These are phyloP conservation scores for Arctostaphylos glauca DNA, from an alignment of 148 eudicot genomes.

Conservation along the genomic window DNA sequence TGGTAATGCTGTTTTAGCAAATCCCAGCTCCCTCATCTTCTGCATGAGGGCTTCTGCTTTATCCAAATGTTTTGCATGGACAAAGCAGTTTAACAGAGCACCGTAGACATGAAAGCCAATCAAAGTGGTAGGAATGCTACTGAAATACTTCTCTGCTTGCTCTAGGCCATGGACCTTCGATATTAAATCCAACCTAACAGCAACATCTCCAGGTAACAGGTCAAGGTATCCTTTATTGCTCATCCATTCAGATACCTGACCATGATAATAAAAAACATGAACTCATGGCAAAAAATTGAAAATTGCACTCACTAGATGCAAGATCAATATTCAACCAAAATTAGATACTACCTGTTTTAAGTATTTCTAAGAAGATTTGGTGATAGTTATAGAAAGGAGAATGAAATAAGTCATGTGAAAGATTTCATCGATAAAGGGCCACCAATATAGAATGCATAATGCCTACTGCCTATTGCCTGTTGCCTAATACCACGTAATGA, in stretches of 20 bases:
- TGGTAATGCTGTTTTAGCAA: slow-evolving; percentile 12
- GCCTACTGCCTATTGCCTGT: too few relatives aligned
- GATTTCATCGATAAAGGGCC: not conserved
- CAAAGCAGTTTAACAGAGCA: slow-evolving; percentile 42
- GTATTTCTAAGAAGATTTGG: not conserved
- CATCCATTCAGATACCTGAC: slow-evolving; percentile 37
- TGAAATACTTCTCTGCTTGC: slow-evolving; percentile 40
- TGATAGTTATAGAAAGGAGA: not conserved
- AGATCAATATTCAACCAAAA: not conserved
- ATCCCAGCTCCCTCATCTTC: slow-evolving; percentile 27
- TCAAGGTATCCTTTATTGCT: not conserved
- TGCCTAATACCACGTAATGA: not conserved
- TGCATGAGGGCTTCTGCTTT: slow-evolving; percentile 38
- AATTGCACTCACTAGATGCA: not conserved
- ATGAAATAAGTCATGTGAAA: not conserved
- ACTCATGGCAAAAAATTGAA: not conserved
- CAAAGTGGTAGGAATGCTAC: slow-evolving; percentile 16
- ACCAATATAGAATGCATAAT: not conserved
- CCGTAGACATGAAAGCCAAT: slow-evolving; percentile 31
- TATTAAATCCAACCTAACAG: slow-evolving; percentile 33
- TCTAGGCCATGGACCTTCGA: slow-evolving; percentile 38
- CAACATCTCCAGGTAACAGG: slow-evolving; percentile 21
- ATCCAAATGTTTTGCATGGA: slow-evolving; percentile 24
- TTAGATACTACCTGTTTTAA: not conserved
- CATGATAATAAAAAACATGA: not conserved